phyloP scores from a whole-genome alignment of 2,329 filamentous ascomycete species.

The Aurifilum marmelostoma region DNA sequence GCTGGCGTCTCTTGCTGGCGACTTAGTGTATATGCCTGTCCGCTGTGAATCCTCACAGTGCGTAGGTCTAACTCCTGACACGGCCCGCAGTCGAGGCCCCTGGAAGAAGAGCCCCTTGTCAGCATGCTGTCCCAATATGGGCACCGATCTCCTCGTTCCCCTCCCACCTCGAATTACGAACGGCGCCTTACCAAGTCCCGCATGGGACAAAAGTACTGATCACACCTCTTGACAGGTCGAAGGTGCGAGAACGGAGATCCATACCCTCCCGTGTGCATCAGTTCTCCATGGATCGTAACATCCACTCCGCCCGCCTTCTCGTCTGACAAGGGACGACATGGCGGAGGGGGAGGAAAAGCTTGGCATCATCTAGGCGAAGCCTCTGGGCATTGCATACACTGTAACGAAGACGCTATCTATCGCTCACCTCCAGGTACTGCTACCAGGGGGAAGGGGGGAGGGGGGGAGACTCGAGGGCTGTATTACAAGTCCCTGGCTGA shows the following conservation, averaged over 20 bases:
- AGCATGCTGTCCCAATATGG: conserved; percentile 5
- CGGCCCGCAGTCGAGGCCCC: background rate
- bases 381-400: background rate
- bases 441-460: background rate
- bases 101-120: background rate
- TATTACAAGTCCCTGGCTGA: background rate
- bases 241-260: background rate
- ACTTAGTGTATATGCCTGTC: background rate
- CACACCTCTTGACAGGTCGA: background rate
- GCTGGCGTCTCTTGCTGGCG: background rate
- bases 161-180: background rate
- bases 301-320: background rate
- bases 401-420: background rate
- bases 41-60: background rate
- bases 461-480: background rate
- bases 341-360: background rate
- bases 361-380: background rate
- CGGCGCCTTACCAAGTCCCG: background rate
- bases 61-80: background rate
- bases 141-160: background rate
- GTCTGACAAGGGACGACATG: background rate
- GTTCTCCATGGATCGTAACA: background rate
- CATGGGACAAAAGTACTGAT: conserved; percentile 8
- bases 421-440: background rate
- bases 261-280: background rate